phyloP scores from a whole-genome alignment of 306 rosid species.

The Cucumis melo region DNA sequence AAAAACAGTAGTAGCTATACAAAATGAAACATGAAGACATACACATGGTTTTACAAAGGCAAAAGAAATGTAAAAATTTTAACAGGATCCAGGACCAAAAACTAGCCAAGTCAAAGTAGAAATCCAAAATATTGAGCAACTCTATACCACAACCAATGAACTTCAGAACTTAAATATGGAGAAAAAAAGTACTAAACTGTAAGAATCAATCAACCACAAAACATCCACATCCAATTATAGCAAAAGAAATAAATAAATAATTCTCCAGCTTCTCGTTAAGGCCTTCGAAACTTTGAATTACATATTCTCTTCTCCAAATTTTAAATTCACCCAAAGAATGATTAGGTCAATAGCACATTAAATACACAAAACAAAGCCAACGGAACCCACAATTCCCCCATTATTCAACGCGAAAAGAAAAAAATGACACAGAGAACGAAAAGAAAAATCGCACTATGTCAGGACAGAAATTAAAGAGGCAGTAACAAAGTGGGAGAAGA shows the following conservation, averaged over 20 bases:
- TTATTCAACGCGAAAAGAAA: background rate
- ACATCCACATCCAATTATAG: constrained; percentile 1
- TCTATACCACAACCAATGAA: background rate
- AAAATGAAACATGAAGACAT: background rate
- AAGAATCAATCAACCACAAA: constrained; percentile 1
- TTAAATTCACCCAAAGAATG: background rate
- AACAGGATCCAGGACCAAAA: background rate
- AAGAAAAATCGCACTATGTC: background rate
- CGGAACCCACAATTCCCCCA: background rate
- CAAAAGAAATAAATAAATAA: background rate
- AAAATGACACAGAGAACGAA: background rate
- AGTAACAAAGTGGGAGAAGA: constrained; percentile 1
- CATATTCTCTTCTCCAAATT: constrained; percentile 4
- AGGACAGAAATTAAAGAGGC: constrained; percentile 9
- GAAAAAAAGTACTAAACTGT: background rate
- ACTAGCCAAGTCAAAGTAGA: background rate
- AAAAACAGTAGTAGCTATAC: background rate
- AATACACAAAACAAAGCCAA: constrained; percentile 2
- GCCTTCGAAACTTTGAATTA: background rate
- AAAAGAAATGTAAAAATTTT: background rate
- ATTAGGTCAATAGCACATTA: background rate
- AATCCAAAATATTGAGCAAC: background rate
- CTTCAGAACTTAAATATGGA: background rate
- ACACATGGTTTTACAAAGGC: background rate
- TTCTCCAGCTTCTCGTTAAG: background rate